Base-by-base conservation (phyloP, 805 yeast species). In the Wickerhamiella galacta region DNA sequence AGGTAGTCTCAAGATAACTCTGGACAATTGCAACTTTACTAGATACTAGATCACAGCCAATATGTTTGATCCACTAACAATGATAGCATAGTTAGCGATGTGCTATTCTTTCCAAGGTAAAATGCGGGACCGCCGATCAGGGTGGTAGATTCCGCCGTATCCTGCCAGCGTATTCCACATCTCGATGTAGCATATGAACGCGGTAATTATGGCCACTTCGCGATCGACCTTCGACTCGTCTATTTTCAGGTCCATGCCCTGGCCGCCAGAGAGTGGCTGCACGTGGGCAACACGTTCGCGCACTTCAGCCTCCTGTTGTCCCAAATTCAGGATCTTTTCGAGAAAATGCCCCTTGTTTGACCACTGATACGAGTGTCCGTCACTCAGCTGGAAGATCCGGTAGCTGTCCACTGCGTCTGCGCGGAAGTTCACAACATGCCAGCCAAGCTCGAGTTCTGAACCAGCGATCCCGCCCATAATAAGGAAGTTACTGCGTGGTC, bases 311-410 rank as follows among this genome's bases (percentile, higher is more conserved):
- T 70, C 77, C 49, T 68, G 69, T 46, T 73, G 76, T 8, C 79
- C 80, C 10, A 65, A 47, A 42, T 73, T 72, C 30, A 53, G 56
- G 17, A 72, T 75, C 38, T 57, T 58, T 48, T 73, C 80, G 32
- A 73, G 54, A 52, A 59, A 69, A 41, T 62, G 66, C 14, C 75
- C 77, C 32, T 60, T 60, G 20, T 64, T 61, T 4, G 79, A 70
- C 79, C 80, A 73, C 45, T 73, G 79, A 44, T 70, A 72, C 4
- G 68, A 66, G 31, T 48, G 43, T 7, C 79, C 79, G 47, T 72
- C 75, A 3, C 72, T 61, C 30, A 73, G 56, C 26, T 66, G 64
- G 49, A 73, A 73, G 59, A 67, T 58, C 43, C 78, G 58, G 49
- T 72, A 72, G 39, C 66, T 58, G 43, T 71, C 79, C 24, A 61